Conservation (phyloP, 257 asterid genomes). For the Fraxinus pennsylvanica region DNA sequence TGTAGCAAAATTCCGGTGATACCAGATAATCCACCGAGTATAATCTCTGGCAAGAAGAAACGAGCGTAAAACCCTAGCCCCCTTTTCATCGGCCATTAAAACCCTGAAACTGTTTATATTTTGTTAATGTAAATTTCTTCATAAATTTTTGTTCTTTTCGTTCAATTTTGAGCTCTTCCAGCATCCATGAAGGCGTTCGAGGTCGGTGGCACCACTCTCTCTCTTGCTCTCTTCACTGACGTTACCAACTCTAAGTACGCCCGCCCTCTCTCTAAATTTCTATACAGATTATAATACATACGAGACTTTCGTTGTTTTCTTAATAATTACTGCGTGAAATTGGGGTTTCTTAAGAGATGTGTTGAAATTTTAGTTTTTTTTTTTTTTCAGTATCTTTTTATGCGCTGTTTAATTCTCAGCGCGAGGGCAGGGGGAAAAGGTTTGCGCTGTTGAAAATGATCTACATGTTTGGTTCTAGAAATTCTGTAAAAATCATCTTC, state of each 20-base stretch:
- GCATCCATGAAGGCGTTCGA: conserved; percentile 69
- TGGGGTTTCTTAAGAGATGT: not conserved
- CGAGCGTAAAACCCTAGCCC: not conserved
- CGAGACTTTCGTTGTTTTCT: not conserved
- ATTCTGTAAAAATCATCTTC: not conserved
- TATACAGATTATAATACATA: not conserved
- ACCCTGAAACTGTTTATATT: conserved; percentile 9
- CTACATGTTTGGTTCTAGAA: not conserved
- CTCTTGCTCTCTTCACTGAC: conserved; percentile 73
- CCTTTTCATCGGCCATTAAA: not conserved
- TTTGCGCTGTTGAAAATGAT: not conserved
- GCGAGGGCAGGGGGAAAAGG: not conserved
- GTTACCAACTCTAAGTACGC: conserved; percentile 86
- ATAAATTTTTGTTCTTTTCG: not conserved
- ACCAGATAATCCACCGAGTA: not conserved
- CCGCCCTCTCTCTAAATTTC: not conserved
- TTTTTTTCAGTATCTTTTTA: not conserved
- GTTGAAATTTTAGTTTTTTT: not conserved
- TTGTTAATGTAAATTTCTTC: not conserved
- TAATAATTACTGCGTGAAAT: not conserved
- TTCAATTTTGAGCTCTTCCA: not conserved
- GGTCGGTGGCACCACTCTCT: conserved; percentile 56
- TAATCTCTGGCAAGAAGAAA: not conserved
- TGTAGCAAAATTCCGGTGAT: too few species aligned
- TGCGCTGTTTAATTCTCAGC: not conserved